Percentiles rank a stretch among this genome's conserved stretches.
Evolutionary conservation across 768 basidiomycete species (phyloP).

Genomic region (Tylopilus cervinicoccineus): DNA sequence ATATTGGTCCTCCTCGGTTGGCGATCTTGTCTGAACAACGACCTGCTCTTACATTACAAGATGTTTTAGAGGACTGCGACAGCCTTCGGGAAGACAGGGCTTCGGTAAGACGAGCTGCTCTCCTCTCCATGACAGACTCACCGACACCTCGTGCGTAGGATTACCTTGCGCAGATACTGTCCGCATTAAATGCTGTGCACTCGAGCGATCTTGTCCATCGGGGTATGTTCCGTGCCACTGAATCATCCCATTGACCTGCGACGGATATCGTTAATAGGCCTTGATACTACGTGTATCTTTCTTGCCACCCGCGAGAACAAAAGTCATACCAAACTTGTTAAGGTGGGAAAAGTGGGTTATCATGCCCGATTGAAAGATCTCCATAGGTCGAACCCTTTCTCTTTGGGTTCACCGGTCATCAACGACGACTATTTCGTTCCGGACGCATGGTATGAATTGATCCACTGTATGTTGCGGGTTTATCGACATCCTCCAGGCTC

Average conservation of each 20-base stretch:
- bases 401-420: constrained; percentile 17
- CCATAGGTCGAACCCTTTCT: constrained; percentile 81
- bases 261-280: constrained; percentile 36
- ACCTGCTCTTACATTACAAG: constrained; percentile 61
- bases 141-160: constrained; percentile 43
- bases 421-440: constrained; percentile 23
- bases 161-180: constrained; percentile 69
- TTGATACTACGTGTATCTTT: constrained; percentile 57
- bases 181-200: constrained; percentile 66
- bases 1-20: constrained; percentile 50
- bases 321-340: constrained; percentile 60
- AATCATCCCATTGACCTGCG: neutral
- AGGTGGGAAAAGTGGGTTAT: constrained; percentile 71
- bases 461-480: neutral
- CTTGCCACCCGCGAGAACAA: constrained; percentile 50
- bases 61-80: constrained; percentile 74
- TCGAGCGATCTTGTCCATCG: constrained; percentile 65
- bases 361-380: constrained; percentile 72
- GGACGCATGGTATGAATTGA: constrained; percentile 25
- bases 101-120: constrained; percentile 41
- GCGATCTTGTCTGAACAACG: constrained; percentile 69
- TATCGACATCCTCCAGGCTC: constrained; percentile 43
- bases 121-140: neutral
- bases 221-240: constrained; percentile 34
- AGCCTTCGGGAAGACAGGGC: constrained; percentile 70